phyloP scores from a whole-genome alignment of 2,329 filamentous ascomycete species.

The Fusarium gaditjirri region DNA sequence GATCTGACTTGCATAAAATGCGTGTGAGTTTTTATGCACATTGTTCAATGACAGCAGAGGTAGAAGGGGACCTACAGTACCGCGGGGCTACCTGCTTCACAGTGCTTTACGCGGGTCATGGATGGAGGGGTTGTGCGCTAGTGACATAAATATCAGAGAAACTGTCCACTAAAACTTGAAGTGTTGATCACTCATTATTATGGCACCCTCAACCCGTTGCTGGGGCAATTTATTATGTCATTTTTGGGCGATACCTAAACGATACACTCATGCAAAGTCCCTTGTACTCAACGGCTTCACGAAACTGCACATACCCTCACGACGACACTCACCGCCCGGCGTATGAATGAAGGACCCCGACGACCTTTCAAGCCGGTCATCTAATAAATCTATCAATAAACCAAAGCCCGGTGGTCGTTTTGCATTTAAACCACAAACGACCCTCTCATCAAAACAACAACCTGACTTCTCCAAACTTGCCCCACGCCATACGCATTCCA shows the following conservation, averaged over 20 bases:
- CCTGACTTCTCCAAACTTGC: conserved; percentile 31
- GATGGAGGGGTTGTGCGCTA: background rate
- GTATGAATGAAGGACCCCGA: conserved; percentile 24
- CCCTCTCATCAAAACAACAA: conserved; percentile 26
- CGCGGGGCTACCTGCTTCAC: conserved; percentile 25
- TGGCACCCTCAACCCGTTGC: conserved; percentile 32
- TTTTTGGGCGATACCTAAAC: conserved; percentile 26
- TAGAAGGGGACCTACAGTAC: background rate
- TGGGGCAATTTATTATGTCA: conserved; percentile 44
- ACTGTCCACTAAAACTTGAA: background rate
- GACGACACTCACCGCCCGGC: conserved; percentile 17
- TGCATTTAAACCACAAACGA: conserved; percentile 36
- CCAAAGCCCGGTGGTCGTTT: conserved; percentile 34
- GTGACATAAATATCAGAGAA: background rate
- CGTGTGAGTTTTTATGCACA: background rate
- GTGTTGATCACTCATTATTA: background rate
- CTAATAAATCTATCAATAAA: background rate
- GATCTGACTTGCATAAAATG: background rate
- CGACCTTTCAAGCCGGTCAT: conserved; percentile 2
- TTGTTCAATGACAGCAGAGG: background rate
- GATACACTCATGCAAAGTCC: conserved; percentile 21
- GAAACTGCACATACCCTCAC: conserved; percentile 26
- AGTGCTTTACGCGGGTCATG: conserved; percentile 34
- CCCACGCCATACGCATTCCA: conserved; percentile 8
- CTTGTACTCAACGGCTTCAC: conserved; percentile 33